Conservation (phyloP, 2,329 filamentous ascomycete genomes). For the Fusarium pseudocircinatum region DNA sequence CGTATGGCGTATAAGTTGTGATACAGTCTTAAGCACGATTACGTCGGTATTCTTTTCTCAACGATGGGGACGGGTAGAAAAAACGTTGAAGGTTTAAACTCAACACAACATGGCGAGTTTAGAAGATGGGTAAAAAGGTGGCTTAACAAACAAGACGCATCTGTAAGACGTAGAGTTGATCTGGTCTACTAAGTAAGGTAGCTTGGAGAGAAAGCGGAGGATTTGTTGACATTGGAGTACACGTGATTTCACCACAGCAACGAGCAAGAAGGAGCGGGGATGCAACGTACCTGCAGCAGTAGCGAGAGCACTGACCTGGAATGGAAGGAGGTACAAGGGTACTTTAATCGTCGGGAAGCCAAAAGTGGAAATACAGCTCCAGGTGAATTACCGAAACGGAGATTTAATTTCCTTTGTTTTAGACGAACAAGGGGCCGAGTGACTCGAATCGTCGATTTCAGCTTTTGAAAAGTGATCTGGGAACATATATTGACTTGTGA, state of each 20-base stretch:
- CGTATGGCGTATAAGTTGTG: constrained; percentile 18
- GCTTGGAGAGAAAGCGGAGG: not conserved
- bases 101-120: constrained; percentile 13
- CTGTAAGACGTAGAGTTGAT: not conserved
- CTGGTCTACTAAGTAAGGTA: not conserved
- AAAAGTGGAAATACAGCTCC: constrained; percentile 22
- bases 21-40: constrained; percentile 16
- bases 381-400: constrained; percentile 19
- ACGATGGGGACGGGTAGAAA: not conserved
- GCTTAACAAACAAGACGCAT: constrained; percentile 26
- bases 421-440: constrained; percentile 9
- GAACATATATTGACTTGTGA: not conserved
- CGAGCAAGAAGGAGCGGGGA: constrained; percentile 32
- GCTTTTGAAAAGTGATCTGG: not conserved
- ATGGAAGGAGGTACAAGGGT: constrained; percentile 29
- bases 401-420: constrained; percentile 27
- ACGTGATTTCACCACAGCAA: constrained; percentile 50
- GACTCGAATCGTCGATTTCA: constrained; percentile 16
- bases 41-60: not conserved
- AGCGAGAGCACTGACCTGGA: constrained; percentile 27
- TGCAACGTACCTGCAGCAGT: constrained; percentile 38
- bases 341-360: constrained; percentile 6
- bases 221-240: constrained; percentile 42
- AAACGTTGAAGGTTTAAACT: constrained; percentile 12
- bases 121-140: constrained; percentile 1